These are phyloP conservation scores for Septoria petroselini DNA, from an alignment of 2,329 filamentous ascomycete genomes.

Conservation along the genomic window DNA sequence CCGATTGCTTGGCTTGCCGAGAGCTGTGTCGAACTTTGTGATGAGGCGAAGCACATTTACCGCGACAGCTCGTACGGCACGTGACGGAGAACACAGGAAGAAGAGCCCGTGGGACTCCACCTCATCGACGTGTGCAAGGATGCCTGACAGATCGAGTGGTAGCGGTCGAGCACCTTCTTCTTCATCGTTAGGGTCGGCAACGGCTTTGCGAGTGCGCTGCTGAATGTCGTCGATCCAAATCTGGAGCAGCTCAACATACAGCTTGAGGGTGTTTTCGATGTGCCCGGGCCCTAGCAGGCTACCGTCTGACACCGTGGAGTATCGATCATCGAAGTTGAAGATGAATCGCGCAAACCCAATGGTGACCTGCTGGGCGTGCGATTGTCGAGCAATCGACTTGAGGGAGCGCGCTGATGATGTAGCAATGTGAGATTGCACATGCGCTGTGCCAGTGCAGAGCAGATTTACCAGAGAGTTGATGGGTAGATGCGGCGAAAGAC, in stretches of 20 bases:
- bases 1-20: constrained; percentile 71
- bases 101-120: constrained; percentile 95
- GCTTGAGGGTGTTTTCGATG: constrained; percentile 85
- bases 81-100: constrained; percentile 93
- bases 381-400: constrained; percentile 91
- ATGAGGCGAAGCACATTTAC: constrained; percentile 90
- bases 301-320: constrained; percentile 96
- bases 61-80: constrained; percentile 82
- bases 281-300: constrained; percentile 92
- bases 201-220: constrained; percentile 73
- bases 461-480: constrained; percentile 93
- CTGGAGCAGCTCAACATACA: constrained; percentile 89
- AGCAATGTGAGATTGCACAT: constrained; percentile 89
- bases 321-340: constrained; percentile 96
- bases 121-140: constrained; percentile 92
- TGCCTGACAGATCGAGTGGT: constrained; percentile 73
- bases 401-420: constrained; percentile 86
- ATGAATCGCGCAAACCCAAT: constrained; percentile 97
- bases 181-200: constrained; percentile 61
- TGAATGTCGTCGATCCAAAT: constrained; percentile 99
- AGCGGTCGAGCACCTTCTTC: constrained; percentile 39
- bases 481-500: constrained; percentile 82
- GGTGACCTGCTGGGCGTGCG: constrained; percentile 89
- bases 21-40: constrained; percentile 85
- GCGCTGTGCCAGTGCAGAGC: constrained; percentile 91